Conservation (phyloP, 2,329 filamentous ascomycete species). For the Aspergillus piperis region DNA sequence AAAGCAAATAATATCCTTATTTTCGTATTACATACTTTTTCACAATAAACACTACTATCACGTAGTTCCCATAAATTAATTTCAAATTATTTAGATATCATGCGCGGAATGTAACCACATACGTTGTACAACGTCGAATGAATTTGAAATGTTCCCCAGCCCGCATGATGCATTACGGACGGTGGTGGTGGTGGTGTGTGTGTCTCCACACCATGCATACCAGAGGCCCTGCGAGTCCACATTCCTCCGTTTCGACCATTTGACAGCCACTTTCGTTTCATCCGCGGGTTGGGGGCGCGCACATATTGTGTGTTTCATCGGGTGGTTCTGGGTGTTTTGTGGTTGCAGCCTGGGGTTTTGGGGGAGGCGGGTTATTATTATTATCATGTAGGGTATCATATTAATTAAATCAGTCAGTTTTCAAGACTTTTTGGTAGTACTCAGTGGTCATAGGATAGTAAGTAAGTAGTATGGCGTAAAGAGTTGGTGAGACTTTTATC, state of each 20-base stretch:
- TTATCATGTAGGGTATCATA: neutral
- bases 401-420: too few relatives aligned
- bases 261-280: conserved; percentile 1
- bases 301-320: neutral
- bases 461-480: neutral
- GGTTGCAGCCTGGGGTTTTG: neutral
- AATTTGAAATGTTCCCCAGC: too few relatives aligned
- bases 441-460: neutral
- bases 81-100: too few relatives aligned
- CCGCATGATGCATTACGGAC: neutral
- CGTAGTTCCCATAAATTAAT: too few relatives aligned
- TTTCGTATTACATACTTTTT: too few relatives aligned
- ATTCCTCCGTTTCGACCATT: neutral
- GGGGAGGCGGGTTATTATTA: neutral
- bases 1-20: too few relatives aligned
- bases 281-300: neutral
- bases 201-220: neutral
- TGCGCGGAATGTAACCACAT: too few relatives aligned
- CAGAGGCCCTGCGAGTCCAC: neutral
- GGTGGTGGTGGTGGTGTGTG: too few relatives aligned
- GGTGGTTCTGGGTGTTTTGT: neutral
- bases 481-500: neutral
- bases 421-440: neutral
- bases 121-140: too few relatives aligned
- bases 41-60: too few relatives aligned